Base-by-base conservation (phyloP, 1,139 yeast genomes). In the Geotrichum fermentans region DNA sequence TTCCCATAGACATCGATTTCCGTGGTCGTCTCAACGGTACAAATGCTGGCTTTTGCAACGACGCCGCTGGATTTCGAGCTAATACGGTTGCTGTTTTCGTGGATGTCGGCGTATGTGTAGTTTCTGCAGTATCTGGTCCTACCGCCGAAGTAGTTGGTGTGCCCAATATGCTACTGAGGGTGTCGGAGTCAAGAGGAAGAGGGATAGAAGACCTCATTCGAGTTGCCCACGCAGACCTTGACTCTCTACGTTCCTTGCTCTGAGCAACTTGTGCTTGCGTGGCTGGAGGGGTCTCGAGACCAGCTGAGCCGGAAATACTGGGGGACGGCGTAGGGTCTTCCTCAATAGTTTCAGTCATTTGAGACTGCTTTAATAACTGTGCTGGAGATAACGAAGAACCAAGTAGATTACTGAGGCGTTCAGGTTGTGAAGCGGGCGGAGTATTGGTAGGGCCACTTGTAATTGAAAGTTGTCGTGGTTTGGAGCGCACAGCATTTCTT, bases 201-300 rank as follows among this genome's bases (percentile, higher is more conserved):
- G 51, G 51, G 6, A 47, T 44, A 11, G 53, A 51, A n/a, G 53
- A 43, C 26, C 49, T 33, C 50, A 47, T 47, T 22, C 49, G 38
- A 18, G 43, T 45, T 4, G 43, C 42, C 42, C 42, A 45, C 5
- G 49, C 18, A 1, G 49, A 45, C 21, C 29, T 20, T 4, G 41
- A 29, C 13, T 8, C 14, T 13, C 26, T 18, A 13, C 43, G 35
- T 13, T 40, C 43, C 4, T 14, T 29, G 16, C 26, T 4, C 4
- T 30, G 32, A 26, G 41, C 11, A 2, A 13, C 8, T 4, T 32
- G 14, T 4, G 14, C 4, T 17, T 45, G 46, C 8, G 46, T 43
- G 13, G 40, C 40, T 7, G 39, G 38, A 11, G 43, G 43, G 16
- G 40, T 39, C n/a, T 45, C 43, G 17, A 38, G 30, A 22, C 37